phyloP scores from a whole-genome alignment of 1,284 basidiomycete species.

The Ganoderma sinense region DNA sequence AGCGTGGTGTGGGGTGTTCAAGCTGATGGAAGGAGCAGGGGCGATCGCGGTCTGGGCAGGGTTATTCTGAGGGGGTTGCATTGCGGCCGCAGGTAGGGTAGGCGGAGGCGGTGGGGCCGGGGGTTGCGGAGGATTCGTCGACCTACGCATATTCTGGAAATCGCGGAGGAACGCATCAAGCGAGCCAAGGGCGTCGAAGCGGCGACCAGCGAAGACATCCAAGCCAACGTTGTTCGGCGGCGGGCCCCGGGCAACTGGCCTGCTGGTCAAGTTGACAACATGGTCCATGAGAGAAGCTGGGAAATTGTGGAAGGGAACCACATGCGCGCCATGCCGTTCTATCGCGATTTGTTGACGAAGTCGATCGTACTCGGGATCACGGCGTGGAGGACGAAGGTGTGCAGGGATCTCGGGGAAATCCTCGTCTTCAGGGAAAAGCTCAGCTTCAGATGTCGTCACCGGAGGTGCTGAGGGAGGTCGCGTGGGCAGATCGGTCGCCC shows the following conservation, averaged over 20 bases:
- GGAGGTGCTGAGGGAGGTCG: constrained; percentile 18
- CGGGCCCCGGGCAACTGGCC: neutral
- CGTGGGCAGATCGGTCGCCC: neutral
- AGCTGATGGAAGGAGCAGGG: neutral
- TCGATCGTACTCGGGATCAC: neutral
- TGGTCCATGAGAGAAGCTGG: neutral
- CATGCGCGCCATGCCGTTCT: neutral
- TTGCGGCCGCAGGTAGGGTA: neutral
- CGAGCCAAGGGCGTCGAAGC: neutral
- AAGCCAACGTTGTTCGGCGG: neutral
- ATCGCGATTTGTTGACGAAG: neutral
- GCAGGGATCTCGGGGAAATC: too few species aligned
- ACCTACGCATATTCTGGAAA: neutral
- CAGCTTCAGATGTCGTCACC: neutral
- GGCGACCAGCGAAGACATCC: neutral
- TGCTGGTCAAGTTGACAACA: neutral
- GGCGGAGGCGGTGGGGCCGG: neutral
- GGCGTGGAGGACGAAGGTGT: neutral
- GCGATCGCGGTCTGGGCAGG: neutral
- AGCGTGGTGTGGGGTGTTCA: neutral
- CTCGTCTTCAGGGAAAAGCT: neutral
- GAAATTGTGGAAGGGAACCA: neutral
- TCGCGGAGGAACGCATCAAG: neutral
- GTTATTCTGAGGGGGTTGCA: neutral
- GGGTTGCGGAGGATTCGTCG: neutral